Evolutionary conservation across 371 early-diverging fungal genomes (phyloP), one percentile per base, ranked within the genome.

Genomic region (Circinella umbellata): DNA sequence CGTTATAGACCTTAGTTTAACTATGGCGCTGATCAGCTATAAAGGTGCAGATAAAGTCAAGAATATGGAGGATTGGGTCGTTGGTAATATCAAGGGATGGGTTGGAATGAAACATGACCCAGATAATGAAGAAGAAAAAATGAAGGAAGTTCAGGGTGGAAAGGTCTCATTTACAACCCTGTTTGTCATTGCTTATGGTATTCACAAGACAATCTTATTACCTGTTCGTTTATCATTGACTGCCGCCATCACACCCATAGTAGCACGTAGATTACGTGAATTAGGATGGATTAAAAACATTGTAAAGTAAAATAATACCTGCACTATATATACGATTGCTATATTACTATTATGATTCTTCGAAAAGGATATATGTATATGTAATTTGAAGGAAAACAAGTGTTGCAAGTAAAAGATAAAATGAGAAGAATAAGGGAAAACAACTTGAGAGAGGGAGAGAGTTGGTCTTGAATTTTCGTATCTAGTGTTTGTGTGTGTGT

Each of bases 161-260:
- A 63, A 74, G 38, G 78, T 76, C 3, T 77, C 78, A 0, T 69
- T 69, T 6, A 69, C 74, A 1, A 69, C 72, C 27, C 20, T 80
- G 1, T 77, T 80, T 60, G 66, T 77, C 0, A 63, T 77, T 36
- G 80, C 80, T 7, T 80, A 80, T 60, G 80, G 78, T 4, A 80
- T 80, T 27, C 80, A 80, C 66, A 80, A 80, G 63, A 80, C 80
- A 4, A 35, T 80, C 10, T 35, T 80, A 11, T 39, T 80, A 37
- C 80, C 80, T 18, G 53, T 80, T 9, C 73, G 80, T 38, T 63
- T 80, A 4, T 77, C 78, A 6, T 42, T 77, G 46, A 77, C 80
- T 10, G 78, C 78, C 8, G 76, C 76, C 11, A 70, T 77, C 27
- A 80, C 80, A 3, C 80, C 80, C 4, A 48, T 60, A 27, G 39